Percentiles rank a stretch among this genome's conserved stretches.
These are phyloP conservation scores for Puccinellia tenuiflora DNA, from an alignment of 176 grass and related monocot genomes.

Conservation along the genomic window DNA sequence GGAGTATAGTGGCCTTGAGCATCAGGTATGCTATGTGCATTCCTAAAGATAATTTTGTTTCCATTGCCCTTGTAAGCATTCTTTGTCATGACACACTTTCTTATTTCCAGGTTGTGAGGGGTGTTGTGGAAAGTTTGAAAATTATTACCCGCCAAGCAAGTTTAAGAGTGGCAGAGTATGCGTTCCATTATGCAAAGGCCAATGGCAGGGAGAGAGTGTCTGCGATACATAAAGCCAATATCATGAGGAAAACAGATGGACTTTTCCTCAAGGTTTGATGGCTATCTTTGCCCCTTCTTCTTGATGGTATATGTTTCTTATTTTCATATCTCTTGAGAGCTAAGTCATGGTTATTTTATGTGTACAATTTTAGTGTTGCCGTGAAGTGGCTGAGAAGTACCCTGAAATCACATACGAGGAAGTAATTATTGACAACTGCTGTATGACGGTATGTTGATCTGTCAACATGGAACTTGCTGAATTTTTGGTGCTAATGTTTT, in stretches of 20 bases:
- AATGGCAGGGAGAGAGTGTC: slow-evolving; percentile 87
- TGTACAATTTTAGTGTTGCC: slow-evolving; percentile 68
- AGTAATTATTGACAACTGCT: slow-evolving; percentile 97
- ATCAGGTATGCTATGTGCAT: slow-evolving; percentile 67
- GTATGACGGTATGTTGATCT: slow-evolving; percentile 77
- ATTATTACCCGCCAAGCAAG: slow-evolving; percentile 97
- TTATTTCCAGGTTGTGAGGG: slow-evolving; percentile 77
- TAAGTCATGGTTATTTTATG: slow-evolving; percentile 4
- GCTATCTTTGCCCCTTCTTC: slow-evolving; percentile 1
- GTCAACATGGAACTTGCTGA: not conserved
- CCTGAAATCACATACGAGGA: slow-evolving; percentile 93
- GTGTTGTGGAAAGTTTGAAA: slow-evolving; percentile 98
- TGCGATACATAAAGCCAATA: slow-evolving; percentile 98
- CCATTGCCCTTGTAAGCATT: not conserved
- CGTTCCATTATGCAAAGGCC: slow-evolving; percentile 88
- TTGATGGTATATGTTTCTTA: not conserved
- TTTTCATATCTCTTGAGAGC: not conserved
- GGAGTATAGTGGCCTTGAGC: slow-evolving; percentile 97
- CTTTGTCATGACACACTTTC: slow-evolving; percentile 11
- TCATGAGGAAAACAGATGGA: slow-evolving; percentile 99
- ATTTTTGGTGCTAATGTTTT: slow-evolving; percentile 1
- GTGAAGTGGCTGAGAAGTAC: slow-evolving; percentile 95
- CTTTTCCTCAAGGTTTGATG: slow-evolving; percentile 86
- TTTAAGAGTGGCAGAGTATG: slow-evolving; percentile 97
- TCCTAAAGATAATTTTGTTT: not conserved